These are phyloP conservation scores for Rhododendron vialii DNA, from an alignment of 148 eudicot genomes.

Conservation along the genomic window DNA sequence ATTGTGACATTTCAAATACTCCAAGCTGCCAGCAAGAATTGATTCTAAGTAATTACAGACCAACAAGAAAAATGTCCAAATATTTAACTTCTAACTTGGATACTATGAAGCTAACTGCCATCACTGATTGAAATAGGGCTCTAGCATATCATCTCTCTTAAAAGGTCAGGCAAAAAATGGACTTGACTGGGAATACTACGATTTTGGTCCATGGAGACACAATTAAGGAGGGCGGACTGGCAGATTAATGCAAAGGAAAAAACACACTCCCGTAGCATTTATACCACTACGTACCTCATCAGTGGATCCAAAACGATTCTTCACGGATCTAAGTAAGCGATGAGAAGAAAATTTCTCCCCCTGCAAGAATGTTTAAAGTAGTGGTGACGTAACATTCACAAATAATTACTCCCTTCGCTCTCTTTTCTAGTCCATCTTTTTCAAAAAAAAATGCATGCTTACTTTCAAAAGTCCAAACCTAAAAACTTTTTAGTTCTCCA, in stretches of 20 bases:
- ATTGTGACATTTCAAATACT: slow-evolving; percentile 78
- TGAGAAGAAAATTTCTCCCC: slow-evolving; percentile 86
- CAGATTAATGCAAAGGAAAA: neutral
- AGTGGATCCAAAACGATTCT: slow-evolving; percentile 96
- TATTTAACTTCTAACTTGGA: neutral
- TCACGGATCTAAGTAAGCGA: slow-evolving; percentile 89
- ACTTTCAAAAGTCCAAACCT: neutral
- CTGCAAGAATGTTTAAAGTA: slow-evolving; percentile 34
- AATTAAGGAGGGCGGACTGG: neutral
- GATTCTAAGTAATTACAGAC: slow-evolving; percentile 1
- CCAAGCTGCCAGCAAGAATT: slow-evolving; percentile 66
- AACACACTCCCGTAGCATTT: neutral
- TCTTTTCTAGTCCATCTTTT: neutral
- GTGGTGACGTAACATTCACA: neutral
- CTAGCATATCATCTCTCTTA: neutral
- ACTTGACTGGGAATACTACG: neutral
- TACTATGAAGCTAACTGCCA: neutral
- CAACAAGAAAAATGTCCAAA: neutral
- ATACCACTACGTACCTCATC: slow-evolving; percentile 64
- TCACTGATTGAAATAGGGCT: neutral
- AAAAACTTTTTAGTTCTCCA: neutral
- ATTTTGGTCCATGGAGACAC: neutral
- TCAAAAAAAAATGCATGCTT: neutral
- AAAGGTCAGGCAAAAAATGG: neutral
- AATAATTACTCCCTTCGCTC: neutral